Evolutionary conservation across 257 asterid species (phyloP), one percentile per base, ranked within the genome.

Genomic region (Lycium ferocissimum): DNA sequence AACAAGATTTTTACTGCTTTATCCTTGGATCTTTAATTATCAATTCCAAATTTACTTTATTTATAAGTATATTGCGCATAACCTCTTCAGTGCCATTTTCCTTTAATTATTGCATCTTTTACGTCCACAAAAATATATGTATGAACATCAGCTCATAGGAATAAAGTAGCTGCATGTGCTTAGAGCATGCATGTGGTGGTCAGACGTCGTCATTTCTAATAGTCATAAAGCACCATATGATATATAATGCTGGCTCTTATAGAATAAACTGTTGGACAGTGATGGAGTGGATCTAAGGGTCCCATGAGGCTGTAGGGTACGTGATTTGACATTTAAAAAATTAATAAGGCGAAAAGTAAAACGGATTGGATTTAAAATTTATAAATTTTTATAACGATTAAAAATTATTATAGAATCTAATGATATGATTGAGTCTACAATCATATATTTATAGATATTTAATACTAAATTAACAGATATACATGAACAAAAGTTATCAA

Each of bases 141-240:
- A 15, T 70, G 79, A 15, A 40, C 61, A 75, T 49, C 20, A 2
- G 2, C 81, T 40, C 40, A 11, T 47, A 12, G 43, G 43, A 75
- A 73, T 75, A 75, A 75, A 75, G 7, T 20, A 76, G 63, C 14
- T 13, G 22, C 81, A 49, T 75, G 62, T 75, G 81, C 81, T 38
- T 38, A 69, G 14, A 69, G 22, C 6, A 22, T 47, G 81, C 45
- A 75, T 22, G 45, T 75, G 58, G 38, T 49, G 62, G 22, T 49
- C 33, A 45, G 45, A 20, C 62, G 45, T 75, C 81, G 45, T 13
- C 62, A 53, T 49, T 75, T 49, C 13, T 49, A 49, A 47, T 73
- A 47, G 9, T 47, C 6, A 49, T 6, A 75, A 75, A 75, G 43
- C 81, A 75, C 61, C 43, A 45, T 45, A 72, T 72, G 59, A n/a